phyloP scores from a whole-genome alignment of 2,329 filamentous ascomycete species.

The Furcasterigmium sp. region DNA sequence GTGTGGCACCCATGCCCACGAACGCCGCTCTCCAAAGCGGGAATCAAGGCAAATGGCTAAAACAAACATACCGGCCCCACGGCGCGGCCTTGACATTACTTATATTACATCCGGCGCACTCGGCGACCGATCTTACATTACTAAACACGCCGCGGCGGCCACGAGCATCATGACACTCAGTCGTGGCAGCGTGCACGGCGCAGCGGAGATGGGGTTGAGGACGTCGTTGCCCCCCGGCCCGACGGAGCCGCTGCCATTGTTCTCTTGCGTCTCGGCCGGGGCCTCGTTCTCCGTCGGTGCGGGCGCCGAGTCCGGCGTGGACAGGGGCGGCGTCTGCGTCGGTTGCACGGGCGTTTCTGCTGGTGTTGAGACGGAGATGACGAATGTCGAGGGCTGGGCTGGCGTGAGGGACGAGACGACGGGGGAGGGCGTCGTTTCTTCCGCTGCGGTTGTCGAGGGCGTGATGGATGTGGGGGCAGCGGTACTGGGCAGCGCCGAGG shows the following conservation, averaged over 20 bases:
- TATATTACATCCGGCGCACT: too few species aligned
- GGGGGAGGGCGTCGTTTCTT: too few species aligned
- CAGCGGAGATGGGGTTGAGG: not conserved
- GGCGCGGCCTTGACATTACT: too few species aligned
- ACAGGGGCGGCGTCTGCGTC: not conserved
- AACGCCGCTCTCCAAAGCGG: too few species aligned
- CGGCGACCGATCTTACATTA: not conserved
- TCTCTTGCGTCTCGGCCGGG: not conserved
- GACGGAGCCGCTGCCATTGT: conserved; percentile 6
- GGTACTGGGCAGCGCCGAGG: not conserved
- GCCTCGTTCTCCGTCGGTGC: not conserved
- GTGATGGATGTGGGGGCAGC: not conserved
- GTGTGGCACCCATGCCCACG: too few species aligned
- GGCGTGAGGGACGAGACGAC: not conserved
- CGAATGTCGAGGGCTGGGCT: not conserved
- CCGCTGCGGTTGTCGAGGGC: not conserved
- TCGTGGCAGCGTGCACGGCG: not conserved
- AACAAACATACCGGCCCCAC: too few species aligned
- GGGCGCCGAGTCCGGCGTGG: not conserved
- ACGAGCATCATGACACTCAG: not conserved
- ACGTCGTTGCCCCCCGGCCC: conserved; percentile 1
- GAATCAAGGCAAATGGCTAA: too few species aligned
- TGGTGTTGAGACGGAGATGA: not conserved
- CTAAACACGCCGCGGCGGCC: not conserved
- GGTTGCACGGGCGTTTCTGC: not conserved